A percentile compares a stretch with the other conserved stretches of the same genome.
phyloP scores from a whole-genome alignment of 345 rosid genomes.

The Diplotaxis tenuifolia region DNA sequence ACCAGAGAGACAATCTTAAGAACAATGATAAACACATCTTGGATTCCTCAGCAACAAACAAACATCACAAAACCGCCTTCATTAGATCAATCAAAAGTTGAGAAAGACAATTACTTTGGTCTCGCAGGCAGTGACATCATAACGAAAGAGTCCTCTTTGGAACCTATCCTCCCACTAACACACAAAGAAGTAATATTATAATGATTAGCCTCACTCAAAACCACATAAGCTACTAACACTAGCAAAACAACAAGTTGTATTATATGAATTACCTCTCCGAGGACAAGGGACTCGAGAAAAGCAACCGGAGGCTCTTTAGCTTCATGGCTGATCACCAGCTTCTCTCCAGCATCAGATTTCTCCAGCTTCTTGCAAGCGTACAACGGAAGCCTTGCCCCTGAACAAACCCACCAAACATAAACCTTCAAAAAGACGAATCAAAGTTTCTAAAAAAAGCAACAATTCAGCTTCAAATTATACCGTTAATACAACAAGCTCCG shows the following conservation, averaged over 20 bases:
- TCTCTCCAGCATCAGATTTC: conserved; percentile 34
- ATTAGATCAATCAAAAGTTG: neutral
- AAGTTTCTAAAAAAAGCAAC: neutral
- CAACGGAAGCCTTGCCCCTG: conserved; percentile 84
- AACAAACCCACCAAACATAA: neutral
- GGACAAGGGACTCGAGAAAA: conserved; percentile 84
- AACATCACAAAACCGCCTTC: neutral
- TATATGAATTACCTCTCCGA: conserved; percentile 62
- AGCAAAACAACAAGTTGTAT: neutral
- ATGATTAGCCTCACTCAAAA: neutral
- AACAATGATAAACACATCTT: conserved; percentile 1
- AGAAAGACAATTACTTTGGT: conserved; percentile 59
- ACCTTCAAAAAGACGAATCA: neutral
- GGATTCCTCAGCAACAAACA: neutral
- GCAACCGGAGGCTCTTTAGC: conserved; percentile 55
- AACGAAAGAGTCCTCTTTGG: conserved; percentile 94
- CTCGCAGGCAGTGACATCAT: conserved; percentile 93
- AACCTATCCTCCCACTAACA: conserved; percentile 86
- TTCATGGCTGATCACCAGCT: conserved; percentile 27
- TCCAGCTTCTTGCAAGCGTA: conserved; percentile 65
- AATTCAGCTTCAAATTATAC: conserved; percentile 38
- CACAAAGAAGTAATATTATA: neutral
- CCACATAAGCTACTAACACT: neutral
- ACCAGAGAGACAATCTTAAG: neutral
- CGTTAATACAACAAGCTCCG: conserved; percentile 75